Evolutionary conservation across 257 asterid species (phyloP), one percentile per base, ranked within the genome.

Genomic region (Knoxia roxburghii): DNA sequence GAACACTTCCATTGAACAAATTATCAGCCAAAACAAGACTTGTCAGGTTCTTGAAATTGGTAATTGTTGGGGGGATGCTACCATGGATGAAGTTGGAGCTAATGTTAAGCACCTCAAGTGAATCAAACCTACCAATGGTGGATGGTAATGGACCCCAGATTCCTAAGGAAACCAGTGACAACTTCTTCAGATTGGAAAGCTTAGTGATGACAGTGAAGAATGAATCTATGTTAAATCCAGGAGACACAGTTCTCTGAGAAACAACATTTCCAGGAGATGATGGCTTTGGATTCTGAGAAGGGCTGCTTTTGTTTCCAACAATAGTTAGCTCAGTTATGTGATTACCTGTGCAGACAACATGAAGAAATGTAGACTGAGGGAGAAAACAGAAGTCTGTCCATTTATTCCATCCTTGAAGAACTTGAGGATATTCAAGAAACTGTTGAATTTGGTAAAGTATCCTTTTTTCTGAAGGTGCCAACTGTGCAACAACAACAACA

Each of bases 171-270:
- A 94, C 94, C 15, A 94, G 58, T 3, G 98, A 82, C 49, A 94
- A 70, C 73, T 76, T 89, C 71, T 81, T 79, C 55, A 94, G 70
- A 45, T 48, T 68, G 20, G 91, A 75, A 45, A 93, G 95, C 77
- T 93, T 89, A 8, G 98, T 93, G 12, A 93, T 30, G 26, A 86
- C 88, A 59, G 97, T 89, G 82, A 93, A 84, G 82, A 93, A 93
- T 40, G 97, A 93, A 23, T 90, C 98, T 9, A 78, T 65, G 14
- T 94, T 85, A 78, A 93, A 93, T 56, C 63, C 71, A 1, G 43
- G 61, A 7, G 98, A 89, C 15, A 91, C 83, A 29, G 90, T 80
- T 39, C 65, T 80, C 41, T 57, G 70, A 43, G 87, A 73, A 61
- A 80, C n/a, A n/a, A n/a, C 74, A 52, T 70, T 75, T 11, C 75